phyloP scores from a whole-genome alignment of 2,329 filamentous ascomycete species.

The Dactylonectria macrodidyma region DNA sequence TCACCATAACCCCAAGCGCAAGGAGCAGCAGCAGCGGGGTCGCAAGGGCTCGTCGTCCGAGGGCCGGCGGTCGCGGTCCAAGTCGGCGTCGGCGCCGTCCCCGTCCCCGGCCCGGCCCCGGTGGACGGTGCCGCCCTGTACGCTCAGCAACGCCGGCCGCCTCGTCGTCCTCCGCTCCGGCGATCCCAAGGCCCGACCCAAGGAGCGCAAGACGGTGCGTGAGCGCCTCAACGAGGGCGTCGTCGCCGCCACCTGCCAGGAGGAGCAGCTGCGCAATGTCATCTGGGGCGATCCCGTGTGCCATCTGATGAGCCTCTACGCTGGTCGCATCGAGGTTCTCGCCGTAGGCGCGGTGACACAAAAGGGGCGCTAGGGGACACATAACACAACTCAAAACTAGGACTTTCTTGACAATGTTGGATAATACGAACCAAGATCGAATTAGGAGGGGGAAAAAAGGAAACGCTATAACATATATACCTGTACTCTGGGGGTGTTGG shows the following conservation, averaged over 20 bases:
- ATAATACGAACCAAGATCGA: not conserved
- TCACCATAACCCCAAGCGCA: constrained; percentile 35
- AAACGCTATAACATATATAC: constrained; percentile 5
- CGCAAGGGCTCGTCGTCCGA: constrained; percentile 36
- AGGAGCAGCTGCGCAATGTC: constrained; percentile 77
- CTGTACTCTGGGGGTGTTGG: not conserved
- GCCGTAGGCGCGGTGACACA: constrained; percentile 70
- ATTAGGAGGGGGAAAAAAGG: not conserved
- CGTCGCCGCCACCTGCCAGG: constrained; percentile 77
- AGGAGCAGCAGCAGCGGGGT: constrained; percentile 29
- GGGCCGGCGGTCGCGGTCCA: constrained; percentile 30
- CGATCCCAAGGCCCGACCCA: constrained; percentile 54
- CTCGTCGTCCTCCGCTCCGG: constrained; percentile 76
- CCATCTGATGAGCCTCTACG: constrained; percentile 86
- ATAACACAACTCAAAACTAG: not conserved
- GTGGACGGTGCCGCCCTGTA: constrained; percentile 78
- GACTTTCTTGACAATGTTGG: not conserved
- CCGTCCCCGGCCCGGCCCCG: constrained; percentile 51
- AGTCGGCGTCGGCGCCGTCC: constrained; percentile 28
- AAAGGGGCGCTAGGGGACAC: constrained; percentile 21
- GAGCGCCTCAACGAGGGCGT: constrained; percentile 72
- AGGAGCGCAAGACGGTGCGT: constrained; percentile 63
- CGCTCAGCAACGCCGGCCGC: constrained; percentile 79
- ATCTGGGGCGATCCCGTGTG: constrained; percentile 87
- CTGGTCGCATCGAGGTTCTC: constrained; percentile 77